A percentile compares a stretch with the other conserved stretches of the same genome.
Evolutionary conservation across 2,329 filamentous ascomycete species (phyloP).

Genomic region (Cyphellophora europaea): DNA sequence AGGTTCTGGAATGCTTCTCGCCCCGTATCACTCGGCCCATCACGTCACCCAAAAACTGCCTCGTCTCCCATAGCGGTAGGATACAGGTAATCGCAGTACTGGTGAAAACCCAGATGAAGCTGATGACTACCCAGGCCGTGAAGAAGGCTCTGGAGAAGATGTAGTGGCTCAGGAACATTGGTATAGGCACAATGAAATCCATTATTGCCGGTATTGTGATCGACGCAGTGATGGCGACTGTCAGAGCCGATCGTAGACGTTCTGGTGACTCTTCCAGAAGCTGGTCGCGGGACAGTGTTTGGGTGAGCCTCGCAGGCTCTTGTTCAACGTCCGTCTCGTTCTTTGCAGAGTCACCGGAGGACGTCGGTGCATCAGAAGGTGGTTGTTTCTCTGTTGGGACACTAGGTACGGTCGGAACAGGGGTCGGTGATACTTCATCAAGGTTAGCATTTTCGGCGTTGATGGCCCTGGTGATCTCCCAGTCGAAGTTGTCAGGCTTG

Average conservation of each 20-base stretch:
- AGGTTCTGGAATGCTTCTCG: constrained; percentile 1
- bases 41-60: constrained; percentile 61
- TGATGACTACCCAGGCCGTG: constrained; percentile 66
- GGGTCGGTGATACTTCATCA: not conserved
- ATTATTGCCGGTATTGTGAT: constrained; percentile 58
- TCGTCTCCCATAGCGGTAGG: constrained; percentile 40
- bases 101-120: constrained; percentile 68
- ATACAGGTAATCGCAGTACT: constrained; percentile 29
- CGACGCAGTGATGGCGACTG: constrained; percentile 47
- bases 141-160: constrained; percentile 75
- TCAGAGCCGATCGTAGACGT: constrained; percentile 40
- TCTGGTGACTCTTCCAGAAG: constrained; percentile 22
- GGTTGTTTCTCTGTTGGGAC: not conserved
- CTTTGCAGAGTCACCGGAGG: not conserved
- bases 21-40: constrained; percentile 33
- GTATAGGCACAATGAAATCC: constrained; percentile 79
- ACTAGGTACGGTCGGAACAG: not conserved
- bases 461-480: constrained; percentile 62
- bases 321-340: not conserved
- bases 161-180: constrained; percentile 73
- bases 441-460: constrained; percentile 45
- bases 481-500: constrained; percentile 77
- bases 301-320: not conserved
- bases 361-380: not conserved
- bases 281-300: constrained; percentile 11